phyloP scores from a whole-genome alignment of 2,329 filamentous ascomycete species.

The Hypoxylon sp. region DNA sequence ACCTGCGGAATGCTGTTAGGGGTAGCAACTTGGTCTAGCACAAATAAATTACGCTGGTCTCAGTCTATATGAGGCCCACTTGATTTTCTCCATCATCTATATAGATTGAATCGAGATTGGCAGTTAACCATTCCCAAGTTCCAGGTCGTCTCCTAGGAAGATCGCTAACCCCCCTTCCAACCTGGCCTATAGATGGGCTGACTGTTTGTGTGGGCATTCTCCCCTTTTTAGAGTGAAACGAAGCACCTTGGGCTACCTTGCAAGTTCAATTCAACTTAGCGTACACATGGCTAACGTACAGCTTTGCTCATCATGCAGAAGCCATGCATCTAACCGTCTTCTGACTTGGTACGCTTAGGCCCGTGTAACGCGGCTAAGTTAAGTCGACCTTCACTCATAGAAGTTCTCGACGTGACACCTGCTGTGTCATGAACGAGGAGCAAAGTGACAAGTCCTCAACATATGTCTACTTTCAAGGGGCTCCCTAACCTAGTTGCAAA shows the following conservation, averaged over 20 bases:
- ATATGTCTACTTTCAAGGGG: constrained; percentile 41
- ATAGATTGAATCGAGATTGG: constrained; percentile 49
- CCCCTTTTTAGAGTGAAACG: constrained; percentile 43
- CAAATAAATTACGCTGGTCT: constrained; percentile 41
- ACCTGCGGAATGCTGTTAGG: constrained; percentile 19
- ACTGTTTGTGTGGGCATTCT: constrained; percentile 41
- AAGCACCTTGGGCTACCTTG: constrained; percentile 38
- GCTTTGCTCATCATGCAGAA: constrained; percentile 43
- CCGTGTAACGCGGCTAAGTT: constrained; percentile 40
- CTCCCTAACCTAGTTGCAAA: constrained; percentile 42
- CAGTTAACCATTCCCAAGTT: constrained; percentile 32
- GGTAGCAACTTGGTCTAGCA: constrained; percentile 23
- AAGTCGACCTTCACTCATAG: constrained; percentile 40
- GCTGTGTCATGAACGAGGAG: constrained; percentile 44
- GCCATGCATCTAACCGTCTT: constrained; percentile 43
- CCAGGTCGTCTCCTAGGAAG: constrained; percentile 41
- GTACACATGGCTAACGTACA: constrained; percentile 45
- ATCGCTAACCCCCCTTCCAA: constrained; percentile 26
- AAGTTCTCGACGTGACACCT: constrained; percentile 50
- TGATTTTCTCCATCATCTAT: constrained; percentile 43
- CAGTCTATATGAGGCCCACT: constrained; percentile 41
- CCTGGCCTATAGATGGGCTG: constrained; percentile 27
- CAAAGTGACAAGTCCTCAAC: constrained; percentile 41
- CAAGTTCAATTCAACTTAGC: constrained; percentile 40
- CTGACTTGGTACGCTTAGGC: constrained; percentile 40